Conservation (phyloP, 2,329 filamentous ascomycete species). For the Fusarium coffeatum region DNA sequence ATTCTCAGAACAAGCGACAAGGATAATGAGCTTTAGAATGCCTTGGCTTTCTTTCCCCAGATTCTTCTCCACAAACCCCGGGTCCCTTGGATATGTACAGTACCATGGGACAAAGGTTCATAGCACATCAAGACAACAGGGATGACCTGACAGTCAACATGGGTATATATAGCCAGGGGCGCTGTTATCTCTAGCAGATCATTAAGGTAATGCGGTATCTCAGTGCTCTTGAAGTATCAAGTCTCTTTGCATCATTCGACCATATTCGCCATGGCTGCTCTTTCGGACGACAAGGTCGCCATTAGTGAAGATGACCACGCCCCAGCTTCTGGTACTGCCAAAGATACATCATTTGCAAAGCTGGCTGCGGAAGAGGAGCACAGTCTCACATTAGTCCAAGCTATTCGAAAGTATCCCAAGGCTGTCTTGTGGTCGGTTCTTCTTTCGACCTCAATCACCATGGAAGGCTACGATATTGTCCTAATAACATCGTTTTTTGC, state of each 20-base stretch:
- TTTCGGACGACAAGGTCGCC: constrained; percentile 29
- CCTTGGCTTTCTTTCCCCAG: constrained; percentile 13
- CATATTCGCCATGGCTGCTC: constrained; percentile 3
- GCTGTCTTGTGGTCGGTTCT: constrained; percentile 32
- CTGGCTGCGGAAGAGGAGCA: constrained; percentile 32
- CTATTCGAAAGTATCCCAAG: constrained; percentile 28
- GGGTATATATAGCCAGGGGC: constrained; percentile 17
- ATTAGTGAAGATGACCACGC: constrained; percentile 34
- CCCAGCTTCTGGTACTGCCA: constrained; percentile 3
- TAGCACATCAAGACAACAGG: not conserved
- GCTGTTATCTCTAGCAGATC: not conserved
- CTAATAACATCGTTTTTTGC: constrained; percentile 49
- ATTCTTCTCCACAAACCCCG: constrained; percentile 18
- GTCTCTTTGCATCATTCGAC: not conserved
- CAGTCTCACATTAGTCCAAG: constrained; percentile 27
- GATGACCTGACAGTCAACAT: not conserved
- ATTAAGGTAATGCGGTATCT: not conserved
- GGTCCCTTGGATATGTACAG: not conserved
- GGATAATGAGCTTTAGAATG: not conserved
- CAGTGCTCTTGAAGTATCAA: no score
- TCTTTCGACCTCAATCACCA: constrained; percentile 51
- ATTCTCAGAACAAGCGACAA: constrained; percentile 4
- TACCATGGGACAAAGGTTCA: constrained; percentile 1
- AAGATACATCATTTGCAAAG: constrained; percentile 29
- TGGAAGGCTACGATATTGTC: constrained; percentile 51